Conservation (phyloP, 106 monocot genomes). For the Amphibolis antarctica region DNA sequence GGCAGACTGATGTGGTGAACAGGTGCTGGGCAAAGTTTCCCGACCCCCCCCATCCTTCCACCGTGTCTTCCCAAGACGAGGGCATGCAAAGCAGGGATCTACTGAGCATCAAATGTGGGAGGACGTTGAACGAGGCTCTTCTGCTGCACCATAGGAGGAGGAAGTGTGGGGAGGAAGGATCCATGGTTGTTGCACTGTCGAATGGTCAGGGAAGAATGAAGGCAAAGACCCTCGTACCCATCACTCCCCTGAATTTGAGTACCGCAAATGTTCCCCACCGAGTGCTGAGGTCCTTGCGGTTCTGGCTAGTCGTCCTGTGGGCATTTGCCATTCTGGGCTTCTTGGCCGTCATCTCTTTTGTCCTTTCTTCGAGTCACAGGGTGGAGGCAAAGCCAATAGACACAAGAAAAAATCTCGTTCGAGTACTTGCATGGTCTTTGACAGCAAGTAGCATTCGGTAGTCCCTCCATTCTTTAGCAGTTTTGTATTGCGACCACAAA, state of each 20-base stretch:
- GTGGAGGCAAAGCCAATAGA: constrained; percentile 24
- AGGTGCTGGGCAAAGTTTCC: constrained; percentile 94
- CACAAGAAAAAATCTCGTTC: constrained; percentile 25
- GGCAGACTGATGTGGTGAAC: constrained; percentile 61
- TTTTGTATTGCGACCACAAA: no score
- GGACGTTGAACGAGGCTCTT: constrained; percentile 66
- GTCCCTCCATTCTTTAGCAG: no score
- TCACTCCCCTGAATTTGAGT: constrained; percentile 10
- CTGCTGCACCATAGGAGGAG: constrained; percentile 58
- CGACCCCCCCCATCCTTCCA: constrained; percentile 70
- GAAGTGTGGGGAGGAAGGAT: constrained; percentile 22
- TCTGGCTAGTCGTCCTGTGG: constrained; percentile 72
- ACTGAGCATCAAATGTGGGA: constrained; percentile 77
- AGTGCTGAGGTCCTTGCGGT: constrained; percentile 17
- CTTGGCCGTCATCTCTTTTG: constrained; percentile 46
- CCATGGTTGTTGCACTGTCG: neutral
- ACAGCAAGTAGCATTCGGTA: no score
- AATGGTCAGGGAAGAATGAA: neutral
- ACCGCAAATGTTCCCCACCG: constrained; percentile 3
- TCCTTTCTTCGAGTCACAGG: constrained; percentile 33
- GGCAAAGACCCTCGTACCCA: neutral
- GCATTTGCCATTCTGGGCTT: constrained; percentile 58
- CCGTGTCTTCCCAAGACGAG: constrained; percentile 24
- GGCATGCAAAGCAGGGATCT: constrained; percentile 44
- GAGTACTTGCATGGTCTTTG: no score